Percentiles rank a stretch among this genome's conserved stretches.
Conservation (phyloP, 2,329 filamentous ascomycete genomes). For the Emericellopsis atlantica region DNA sequence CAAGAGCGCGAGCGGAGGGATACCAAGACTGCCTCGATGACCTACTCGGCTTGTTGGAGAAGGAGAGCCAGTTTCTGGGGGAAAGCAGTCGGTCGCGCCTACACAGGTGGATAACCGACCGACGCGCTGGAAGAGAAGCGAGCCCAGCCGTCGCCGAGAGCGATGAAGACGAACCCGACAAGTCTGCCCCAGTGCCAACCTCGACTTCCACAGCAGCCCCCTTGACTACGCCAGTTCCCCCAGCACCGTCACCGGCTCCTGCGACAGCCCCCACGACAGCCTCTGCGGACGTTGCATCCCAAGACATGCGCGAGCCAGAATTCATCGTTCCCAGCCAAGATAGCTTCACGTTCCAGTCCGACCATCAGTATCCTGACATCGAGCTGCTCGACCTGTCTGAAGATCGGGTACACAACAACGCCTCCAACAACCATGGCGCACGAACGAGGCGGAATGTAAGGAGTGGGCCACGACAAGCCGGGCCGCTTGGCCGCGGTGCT, state of each 20-base stretch:
- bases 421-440: not conserved
- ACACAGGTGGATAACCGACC: slow-evolving; percentile 54
- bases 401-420: slow-evolving; percentile 19
- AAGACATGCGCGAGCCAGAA: slow-evolving; percentile 19
- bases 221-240: slow-evolving; percentile 31
- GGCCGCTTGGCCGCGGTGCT: slow-evolving; percentile 47
- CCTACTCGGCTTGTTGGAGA: slow-evolving; percentile 73
- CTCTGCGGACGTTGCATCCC: slow-evolving; percentile 11
- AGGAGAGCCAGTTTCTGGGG: slow-evolving; percentile 61
- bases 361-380: slow-evolving; percentile 46
- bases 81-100: slow-evolving; percentile 64
- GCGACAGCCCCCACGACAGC: slow-evolving; percentile 21
- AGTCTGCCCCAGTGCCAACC: slow-evolving; percentile 13
- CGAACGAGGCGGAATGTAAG: slow-evolving; percentile 7
- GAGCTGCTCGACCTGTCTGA: slow-evolving; percentile 49
- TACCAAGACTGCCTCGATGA: slow-evolving; percentile 94
- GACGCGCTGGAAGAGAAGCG: slow-evolving; percentile 49
- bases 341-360: slow-evolving; percentile 58
- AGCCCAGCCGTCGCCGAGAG: slow-evolving; percentile 45
- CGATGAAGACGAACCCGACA: slow-evolving; percentile 53
- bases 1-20: slow-evolving; percentile 63
- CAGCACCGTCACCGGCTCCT: slow-evolving; percentile 28
- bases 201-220: not conserved
- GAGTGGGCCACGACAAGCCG: slow-evolving; percentile 1
- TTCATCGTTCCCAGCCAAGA: slow-evolving; percentile 43